Evolutionary conservation across 148 eudicot species (phyloP).

Genomic region (Rhododendron ovatum): DNA sequence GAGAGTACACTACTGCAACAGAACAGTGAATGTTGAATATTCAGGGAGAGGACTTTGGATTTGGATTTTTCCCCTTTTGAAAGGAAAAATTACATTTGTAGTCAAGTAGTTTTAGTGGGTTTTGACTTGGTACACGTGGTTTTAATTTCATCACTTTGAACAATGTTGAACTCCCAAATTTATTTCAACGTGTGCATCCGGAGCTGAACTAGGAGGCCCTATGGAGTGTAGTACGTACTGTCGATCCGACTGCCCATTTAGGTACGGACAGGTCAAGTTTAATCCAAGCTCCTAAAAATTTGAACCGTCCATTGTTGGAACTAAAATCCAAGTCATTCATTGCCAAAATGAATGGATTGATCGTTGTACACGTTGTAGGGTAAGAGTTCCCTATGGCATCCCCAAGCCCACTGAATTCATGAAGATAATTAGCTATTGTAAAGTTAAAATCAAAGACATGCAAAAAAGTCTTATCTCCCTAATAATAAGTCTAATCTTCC

Average conservation of each 20-base stretch:
- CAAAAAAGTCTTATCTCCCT: no score
- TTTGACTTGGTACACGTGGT: background rate
- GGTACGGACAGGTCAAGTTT: no score
- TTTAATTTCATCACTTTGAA: background rate
- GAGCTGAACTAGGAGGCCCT: no score
- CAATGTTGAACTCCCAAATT: background rate
- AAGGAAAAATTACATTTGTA: background rate
- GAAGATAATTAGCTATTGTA: background rate
- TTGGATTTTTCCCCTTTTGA: background rate
- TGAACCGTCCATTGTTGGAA: no score
- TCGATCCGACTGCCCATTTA: no score
- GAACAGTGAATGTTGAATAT: background rate
- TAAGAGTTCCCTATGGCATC: no score
- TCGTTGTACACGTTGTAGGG: no score
- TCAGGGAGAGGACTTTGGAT: background rate
- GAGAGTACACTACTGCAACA: background rate
- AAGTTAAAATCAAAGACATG: background rate
- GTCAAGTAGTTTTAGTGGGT: background rate
- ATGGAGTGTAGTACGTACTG: fast-evolving
- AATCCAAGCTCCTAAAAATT: no score
- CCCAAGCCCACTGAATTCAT: background rate
- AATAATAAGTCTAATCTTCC: no score
- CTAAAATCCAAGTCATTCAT: background rate
- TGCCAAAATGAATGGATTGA: background rate
- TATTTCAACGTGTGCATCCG: background rate